These are phyloP conservation scores for Dissophora ornata DNA, from an alignment of 192 early-diverging fungal genomes.

Conservation along the genomic window DNA sequence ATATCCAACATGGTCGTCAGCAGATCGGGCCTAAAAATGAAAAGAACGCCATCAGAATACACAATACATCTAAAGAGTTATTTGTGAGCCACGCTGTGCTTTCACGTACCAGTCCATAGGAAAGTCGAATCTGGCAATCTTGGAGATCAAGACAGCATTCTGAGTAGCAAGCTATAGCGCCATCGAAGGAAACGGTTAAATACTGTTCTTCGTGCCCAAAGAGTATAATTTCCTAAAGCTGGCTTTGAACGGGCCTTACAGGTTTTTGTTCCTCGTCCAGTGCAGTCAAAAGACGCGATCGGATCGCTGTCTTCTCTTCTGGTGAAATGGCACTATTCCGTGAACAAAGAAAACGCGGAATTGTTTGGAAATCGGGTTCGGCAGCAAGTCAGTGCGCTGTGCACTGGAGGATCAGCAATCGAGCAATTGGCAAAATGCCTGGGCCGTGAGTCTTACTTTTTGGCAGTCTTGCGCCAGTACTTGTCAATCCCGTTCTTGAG, in stretches of 20 bases:
- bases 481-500: slow-evolving; percentile 93
- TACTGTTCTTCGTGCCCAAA: neutral
- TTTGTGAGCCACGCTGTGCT: no score
- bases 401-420: neutral
- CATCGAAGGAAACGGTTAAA: neutral
- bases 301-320: slow-evolving; percentile 80
- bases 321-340: slow-evolving; percentile 67
- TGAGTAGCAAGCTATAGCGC: slow-evolving; percentile 72
- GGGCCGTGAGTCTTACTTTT: slow-evolving; percentile 68
- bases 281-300: slow-evolving; percentile 68
- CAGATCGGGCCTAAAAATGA: slow-evolving; percentile 67
- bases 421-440: no score
- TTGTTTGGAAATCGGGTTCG: neutral
- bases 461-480: slow-evolving; percentile 86
- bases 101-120: slow-evolving; percentile 82
- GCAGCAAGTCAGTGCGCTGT: neutral
- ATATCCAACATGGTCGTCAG: slow-evolving; percentile 64
- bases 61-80: neutral
- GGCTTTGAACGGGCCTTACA: slow-evolving; percentile 39
- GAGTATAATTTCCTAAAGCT: neutral
- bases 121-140: slow-evolving; percentile 89
- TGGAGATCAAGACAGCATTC: slow-evolving; percentile 80
- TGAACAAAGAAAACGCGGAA: neutral
- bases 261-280: slow-evolving; percentile 78
- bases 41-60: neutral